Base-by-base conservation (phyloP, 176 grass and related monocot species). In the Phragmites australis region DNA sequence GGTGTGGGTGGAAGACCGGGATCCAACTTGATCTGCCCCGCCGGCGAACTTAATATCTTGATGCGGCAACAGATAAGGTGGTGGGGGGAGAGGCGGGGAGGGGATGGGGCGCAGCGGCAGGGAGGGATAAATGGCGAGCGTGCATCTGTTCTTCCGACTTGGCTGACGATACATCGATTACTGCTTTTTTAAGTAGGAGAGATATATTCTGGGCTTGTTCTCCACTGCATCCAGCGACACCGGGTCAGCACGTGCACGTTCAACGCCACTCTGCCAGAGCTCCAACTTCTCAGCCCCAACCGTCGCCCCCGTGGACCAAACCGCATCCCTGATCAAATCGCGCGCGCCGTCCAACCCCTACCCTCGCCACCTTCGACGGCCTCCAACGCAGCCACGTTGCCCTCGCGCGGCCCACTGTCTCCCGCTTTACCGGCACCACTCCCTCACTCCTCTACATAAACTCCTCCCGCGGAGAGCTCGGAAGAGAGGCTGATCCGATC, bases 361-460 rank as follows among this genome's bases (percentile, higher is more conserved):
- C 6, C 21, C 62, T 39, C 10, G 7, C 6, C 27, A 21, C 30
- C 32, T 4, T 49, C 64, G 18, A 61, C 64, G 74, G 62, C 27
- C 3, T 10, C 12, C 30, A 2, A 9, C 3, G 2, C 8, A 13
- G 4, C 60, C 81, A 75, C 71, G 70, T 83, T 47, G 30, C 58
- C 68, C 29, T 51, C 34, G 34, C 5, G 34, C 34, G 3, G 3
- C 5, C 34, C 34, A 37, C 34, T 37, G 3, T 13, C 21, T 15
- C 64, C 65, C 25, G 55, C 56, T 65, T 25, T 63, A 25, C 65
- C 58, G 76, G 59, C 58, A 19, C 39, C 78, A 69, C 47, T 42
- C 71, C 76, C 17, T 12, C 69, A 37, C 34, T 37, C 34, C 53
- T 26, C 44, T 65, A 70, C 68, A 76, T 85, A 89, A 76, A 18